Percentiles rank a stretch among this genome's conserved stretches.
Evolutionary conservation across 345 rosid species (phyloP).

Genomic region (Eucalyptus tenuipes): DNA sequence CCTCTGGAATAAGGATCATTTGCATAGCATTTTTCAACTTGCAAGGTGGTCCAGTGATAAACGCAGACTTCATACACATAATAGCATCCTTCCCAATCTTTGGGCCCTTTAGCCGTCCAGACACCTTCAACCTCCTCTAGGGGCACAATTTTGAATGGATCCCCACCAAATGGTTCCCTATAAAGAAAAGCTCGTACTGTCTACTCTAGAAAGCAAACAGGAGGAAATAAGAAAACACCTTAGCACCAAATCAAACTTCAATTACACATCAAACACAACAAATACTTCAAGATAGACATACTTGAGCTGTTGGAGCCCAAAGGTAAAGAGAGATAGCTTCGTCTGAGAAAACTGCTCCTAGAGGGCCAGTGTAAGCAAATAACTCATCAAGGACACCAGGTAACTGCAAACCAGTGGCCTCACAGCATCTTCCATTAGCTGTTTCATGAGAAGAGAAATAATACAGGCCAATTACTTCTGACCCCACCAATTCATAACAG

Average conservation of each 20-base stretch:
- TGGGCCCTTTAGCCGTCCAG: conserved; percentile 59
- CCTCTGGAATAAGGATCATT: conserved; percentile 98
- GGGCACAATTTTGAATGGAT: conserved; percentile 36
- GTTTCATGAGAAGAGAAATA: neutral
- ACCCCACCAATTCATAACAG: neutral
- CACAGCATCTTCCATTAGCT: conserved; percentile 45
- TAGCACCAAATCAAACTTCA: neutral
- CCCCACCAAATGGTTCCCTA: conserved; percentile 22
- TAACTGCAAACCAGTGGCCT: conserved; percentile 76
- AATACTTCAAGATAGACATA: neutral
- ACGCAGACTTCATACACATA: conserved; percentile 68
- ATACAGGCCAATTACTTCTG: neutral
- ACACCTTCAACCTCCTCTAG: conserved; percentile 59
- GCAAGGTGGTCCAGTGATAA: conserved; percentile 72
- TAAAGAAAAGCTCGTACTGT: conserved; percentile 48
- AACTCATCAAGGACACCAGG: conserved; percentile 80
- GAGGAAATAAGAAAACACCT: neutral
- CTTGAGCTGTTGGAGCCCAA: conserved; percentile 96
- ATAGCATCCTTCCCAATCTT: conserved; percentile 82
- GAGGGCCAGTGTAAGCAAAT: conserved; percentile 80
- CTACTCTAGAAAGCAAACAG: conserved; percentile 33
- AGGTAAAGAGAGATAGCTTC: conserved; percentile 54
- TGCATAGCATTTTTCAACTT: conserved; percentile 68
- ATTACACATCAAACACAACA: neutral
- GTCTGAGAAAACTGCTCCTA: conserved; percentile 57